Evolutionary conservation across 2,329 filamentous ascomycete species (phyloP).

Genomic region (Botrytis paeoniae): DNA sequence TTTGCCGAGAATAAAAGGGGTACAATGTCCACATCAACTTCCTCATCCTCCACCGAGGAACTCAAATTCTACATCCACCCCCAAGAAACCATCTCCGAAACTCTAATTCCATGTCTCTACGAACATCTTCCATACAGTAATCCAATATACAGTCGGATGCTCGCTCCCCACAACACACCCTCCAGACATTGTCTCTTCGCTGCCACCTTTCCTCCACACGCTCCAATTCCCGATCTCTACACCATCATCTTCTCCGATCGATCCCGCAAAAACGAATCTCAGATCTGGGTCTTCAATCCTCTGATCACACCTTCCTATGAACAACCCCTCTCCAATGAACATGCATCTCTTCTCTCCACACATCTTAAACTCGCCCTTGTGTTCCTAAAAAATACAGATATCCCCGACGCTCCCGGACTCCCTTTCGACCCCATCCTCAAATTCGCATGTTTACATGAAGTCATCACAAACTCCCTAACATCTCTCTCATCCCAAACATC

Average conservation of each 20-base stretch:
- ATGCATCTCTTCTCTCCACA: slow-evolving; percentile 15
- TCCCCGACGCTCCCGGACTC: slow-evolving; percentile 35
- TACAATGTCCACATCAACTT: not conserved
- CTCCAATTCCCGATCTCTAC: slow-evolving; percentile 21
- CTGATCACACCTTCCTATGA: slow-evolving; percentile 21
- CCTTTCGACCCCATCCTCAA: slow-evolving; percentile 32
- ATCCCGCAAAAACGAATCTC: slow-evolving; percentile 33
- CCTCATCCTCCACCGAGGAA: not conserved
- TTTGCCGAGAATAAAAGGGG: not conserved
- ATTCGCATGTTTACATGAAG: slow-evolving; percentile 31
- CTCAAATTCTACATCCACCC: slow-evolving; percentile 24
- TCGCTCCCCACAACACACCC: slow-evolving; percentile 34
- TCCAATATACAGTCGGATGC: slow-evolving; percentile 33
- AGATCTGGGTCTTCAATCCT: slow-evolving; percentile 37
- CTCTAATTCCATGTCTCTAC: slow-evolving; percentile 29
- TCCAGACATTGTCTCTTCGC: slow-evolving; percentile 34
- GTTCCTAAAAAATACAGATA: slow-evolving; percentile 27
- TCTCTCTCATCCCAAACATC: slow-evolving; percentile 21
- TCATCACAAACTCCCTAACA: slow-evolving; percentile 21
- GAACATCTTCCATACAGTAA: slow-evolving; percentile 34
- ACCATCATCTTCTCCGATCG: slow-evolving; percentile 37
- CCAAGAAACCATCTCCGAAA: slow-evolving; percentile 26
- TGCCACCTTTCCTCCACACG: slow-evolving; percentile 29
- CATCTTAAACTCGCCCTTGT: slow-evolving; percentile 24
- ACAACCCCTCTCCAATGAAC: slow-evolving; percentile 19